phyloP scores from a whole-genome alignment of 345 rosid genomes.

The Aurinia saxatilis region DNA sequence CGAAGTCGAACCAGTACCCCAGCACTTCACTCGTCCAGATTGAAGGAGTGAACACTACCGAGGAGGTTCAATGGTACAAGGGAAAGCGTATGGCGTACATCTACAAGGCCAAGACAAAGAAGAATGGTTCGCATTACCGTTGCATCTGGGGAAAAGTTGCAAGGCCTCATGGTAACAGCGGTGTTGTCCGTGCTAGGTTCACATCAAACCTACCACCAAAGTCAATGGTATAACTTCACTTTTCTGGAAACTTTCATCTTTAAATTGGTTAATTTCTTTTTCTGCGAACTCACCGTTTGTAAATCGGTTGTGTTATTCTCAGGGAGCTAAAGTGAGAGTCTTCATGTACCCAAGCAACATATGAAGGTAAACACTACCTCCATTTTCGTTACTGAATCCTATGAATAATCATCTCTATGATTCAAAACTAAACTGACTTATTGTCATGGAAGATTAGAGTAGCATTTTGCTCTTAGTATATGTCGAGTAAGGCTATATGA shows the following conservation, averaged over 20 bases:
- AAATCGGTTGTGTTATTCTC: neutral
- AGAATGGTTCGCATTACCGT: constrained; percentile 73
- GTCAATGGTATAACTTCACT: constrained; percentile 59
- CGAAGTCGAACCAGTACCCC: constrained; percentile 86
- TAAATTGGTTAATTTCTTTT: neutral
- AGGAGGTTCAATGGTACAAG: constrained; percentile 73
- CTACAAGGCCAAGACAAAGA: constrained; percentile 88
- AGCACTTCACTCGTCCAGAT: constrained; percentile 75
- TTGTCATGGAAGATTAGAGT: neutral
- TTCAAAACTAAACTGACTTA: too few relatives aligned
- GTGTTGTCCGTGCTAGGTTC: constrained; percentile 85
- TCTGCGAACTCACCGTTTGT: neutral
- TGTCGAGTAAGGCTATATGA: too few relatives aligned
- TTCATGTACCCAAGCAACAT: constrained; percentile 96
- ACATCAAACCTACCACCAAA: constrained; percentile 84
- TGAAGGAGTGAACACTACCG: constrained; percentile 84
- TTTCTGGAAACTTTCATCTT: neutral
- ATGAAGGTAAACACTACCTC: constrained; percentile 42
- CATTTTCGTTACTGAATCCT: neutral
- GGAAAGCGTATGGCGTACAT: constrained; percentile 94
- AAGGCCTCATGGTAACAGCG: constrained; percentile 92
- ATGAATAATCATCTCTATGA: neutral
- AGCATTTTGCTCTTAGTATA: too few relatives aligned
- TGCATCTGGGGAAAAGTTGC: constrained; percentile 94
- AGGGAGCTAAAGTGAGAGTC: constrained; percentile 87